Percentiles rank a stretch among this genome's conserved stretches.
Conservation (phyloP, 805 yeast genomes). For the Ogataea allantospora region DNA sequence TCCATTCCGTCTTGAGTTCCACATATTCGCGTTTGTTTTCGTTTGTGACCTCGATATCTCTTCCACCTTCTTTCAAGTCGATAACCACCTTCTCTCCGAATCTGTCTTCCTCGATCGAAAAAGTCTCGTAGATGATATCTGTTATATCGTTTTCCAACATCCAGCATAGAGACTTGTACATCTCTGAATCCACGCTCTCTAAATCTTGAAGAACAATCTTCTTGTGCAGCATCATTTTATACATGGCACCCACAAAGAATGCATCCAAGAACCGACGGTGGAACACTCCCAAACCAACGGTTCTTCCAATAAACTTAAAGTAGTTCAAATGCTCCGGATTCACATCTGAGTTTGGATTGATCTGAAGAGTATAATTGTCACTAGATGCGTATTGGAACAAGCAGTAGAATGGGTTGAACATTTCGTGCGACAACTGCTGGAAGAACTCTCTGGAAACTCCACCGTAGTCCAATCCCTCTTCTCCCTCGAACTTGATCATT, state of each 20-base stretch:
- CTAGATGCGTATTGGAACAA: slow-evolving; percentile 96
- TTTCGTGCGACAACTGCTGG: slow-evolving; percentile 93
- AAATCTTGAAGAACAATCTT: slow-evolving; percentile 93
- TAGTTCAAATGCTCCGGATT: slow-evolving; percentile 98
- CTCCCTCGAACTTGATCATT: slow-evolving; percentile 98
- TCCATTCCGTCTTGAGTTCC: slow-evolving; percentile 94
- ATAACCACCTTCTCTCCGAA: slow-evolving; percentile 90
- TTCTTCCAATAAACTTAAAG: slow-evolving; percentile 97
- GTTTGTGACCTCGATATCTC: slow-evolving; percentile 86
- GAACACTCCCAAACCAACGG: slow-evolving; percentile 97
- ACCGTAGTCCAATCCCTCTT: slow-evolving; percentile 99
- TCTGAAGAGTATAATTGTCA: slow-evolving; percentile 96
- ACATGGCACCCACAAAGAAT: slow-evolving; percentile 96
- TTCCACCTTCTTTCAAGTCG: slow-evolving; percentile 87
- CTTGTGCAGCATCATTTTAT: slow-evolving; percentile 95
- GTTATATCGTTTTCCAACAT: slow-evolving; percentile 92
- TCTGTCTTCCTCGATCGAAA: slow-evolving; percentile 82
- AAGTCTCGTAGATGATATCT: slow-evolving; percentile 81
- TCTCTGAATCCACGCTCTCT: slow-evolving; percentile 99
- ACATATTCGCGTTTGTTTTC: slow-evolving; percentile 95
- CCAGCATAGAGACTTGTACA: slow-evolving; percentile 93
- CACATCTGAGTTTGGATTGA: slow-evolving; percentile 94
- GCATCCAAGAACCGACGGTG: slow-evolving; percentile 97
- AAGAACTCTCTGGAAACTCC: slow-evolving; percentile 98
- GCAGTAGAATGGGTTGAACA: slow-evolving; percentile 98